Conservation (phyloP, 1,284 basidiomycete species). For the Vanrija sp. region DNA sequence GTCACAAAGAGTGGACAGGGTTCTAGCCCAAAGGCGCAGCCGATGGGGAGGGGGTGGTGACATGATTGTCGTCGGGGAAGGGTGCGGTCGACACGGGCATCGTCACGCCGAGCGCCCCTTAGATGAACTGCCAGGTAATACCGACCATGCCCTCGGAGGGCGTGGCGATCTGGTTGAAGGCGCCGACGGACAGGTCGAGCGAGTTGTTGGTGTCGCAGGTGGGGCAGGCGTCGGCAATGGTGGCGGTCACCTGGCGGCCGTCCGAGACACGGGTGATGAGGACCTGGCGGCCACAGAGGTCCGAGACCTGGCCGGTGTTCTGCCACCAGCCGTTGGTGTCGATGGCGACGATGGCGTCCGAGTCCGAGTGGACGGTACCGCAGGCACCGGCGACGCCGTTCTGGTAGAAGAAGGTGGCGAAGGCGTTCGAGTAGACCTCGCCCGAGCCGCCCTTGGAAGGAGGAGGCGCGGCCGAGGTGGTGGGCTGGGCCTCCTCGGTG, state of each 20-base stretch:
- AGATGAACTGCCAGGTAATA: constrained; percentile 54
- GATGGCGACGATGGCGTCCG: constrained; percentile 63
- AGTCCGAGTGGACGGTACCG: constrained; percentile 63
- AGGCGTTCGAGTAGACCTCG: constrained; percentile 21
- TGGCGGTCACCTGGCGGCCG: constrained; percentile 59
- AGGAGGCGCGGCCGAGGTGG: constrained; percentile 19
- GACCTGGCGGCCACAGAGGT: constrained; percentile 32
- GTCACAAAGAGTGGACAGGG: too few species aligned
- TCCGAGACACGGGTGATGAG: constrained; percentile 48
- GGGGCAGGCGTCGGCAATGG: constrained; percentile 78
- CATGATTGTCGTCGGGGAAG: too few species aligned
- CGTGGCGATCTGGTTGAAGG: constrained; percentile 55
- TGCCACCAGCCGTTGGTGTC: constrained; percentile 31
- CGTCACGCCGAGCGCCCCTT: constrained; percentile 3
- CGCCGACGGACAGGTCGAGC: constrained; percentile 72
- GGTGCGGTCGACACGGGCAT: too few species aligned
- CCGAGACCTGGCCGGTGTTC: constrained; percentile 17
- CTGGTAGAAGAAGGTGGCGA: constrained; percentile 69
- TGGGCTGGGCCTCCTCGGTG: constrained; percentile 15
- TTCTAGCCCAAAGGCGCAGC: too few species aligned
- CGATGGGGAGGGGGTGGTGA: too few species aligned
- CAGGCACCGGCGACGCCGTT: constrained; percentile 59
- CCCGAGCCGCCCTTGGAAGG: background rate
- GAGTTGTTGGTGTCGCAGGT: constrained; percentile 61
- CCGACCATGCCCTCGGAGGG: constrained; percentile 59